Conservation (phyloP, 2,329 filamentous ascomycete genomes). For the Penicillium sp. region DNA sequence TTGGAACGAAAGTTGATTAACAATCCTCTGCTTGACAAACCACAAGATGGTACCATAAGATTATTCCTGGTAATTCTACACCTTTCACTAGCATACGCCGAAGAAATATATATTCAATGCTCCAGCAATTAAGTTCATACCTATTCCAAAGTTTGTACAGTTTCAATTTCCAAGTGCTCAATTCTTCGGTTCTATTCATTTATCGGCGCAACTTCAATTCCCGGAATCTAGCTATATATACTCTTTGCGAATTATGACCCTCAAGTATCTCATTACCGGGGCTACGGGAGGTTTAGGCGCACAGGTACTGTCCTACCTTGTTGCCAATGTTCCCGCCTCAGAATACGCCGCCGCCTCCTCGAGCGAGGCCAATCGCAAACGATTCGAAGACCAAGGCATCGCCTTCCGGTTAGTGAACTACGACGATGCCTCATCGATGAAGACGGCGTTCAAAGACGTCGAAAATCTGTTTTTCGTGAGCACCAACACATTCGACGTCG, state of each 20-base stretch:
- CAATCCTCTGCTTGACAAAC: neutral
- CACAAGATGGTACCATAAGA: neutral
- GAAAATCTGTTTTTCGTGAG: conserved; percentile 61
- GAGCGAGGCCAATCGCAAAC: conserved; percentile 42
- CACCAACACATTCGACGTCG: conserved; percentile 51
- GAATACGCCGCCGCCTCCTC: conserved; percentile 54
- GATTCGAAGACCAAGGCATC: conserved; percentile 46
- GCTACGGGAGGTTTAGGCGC: conserved; percentile 40
- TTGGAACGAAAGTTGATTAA: neutral
- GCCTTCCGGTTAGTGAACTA: conserved; percentile 56
- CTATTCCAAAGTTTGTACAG: neutral
- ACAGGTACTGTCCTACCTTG: conserved; percentile 34
- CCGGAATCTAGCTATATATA: neutral
- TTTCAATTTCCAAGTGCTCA: neutral
- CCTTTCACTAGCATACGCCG: no score
- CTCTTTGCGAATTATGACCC: conserved; percentile 22
- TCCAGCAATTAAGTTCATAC: no score
- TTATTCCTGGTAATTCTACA: neutral
- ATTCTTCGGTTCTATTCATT: neutral
- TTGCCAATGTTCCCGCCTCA: conserved; percentile 39
- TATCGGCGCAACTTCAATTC: neutral
- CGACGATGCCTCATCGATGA: conserved; percentile 49
- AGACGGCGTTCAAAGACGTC: conserved; percentile 52
- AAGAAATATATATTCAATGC: no score
- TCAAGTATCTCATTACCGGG: conserved; percentile 42